Evolutionary conservation across 208 protist genomes (phyloP), one percentile per base, ranked within the genome.

Genomic region (Acanthamoeba healyi): DNA sequence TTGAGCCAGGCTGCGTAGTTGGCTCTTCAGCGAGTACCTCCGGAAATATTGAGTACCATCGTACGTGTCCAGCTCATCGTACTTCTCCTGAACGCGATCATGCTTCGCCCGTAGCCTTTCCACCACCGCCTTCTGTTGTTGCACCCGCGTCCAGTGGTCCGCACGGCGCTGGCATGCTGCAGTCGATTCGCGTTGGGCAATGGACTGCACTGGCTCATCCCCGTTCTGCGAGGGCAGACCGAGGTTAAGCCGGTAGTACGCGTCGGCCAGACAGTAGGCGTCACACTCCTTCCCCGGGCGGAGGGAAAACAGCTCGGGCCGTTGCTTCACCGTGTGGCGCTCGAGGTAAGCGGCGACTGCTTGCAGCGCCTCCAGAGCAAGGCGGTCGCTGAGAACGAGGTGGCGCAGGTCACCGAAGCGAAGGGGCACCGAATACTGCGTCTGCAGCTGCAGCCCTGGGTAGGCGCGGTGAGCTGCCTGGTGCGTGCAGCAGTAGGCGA

Each of bases 401-500:
- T 67, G 61, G 26, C 61, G 61, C 19, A 67, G 61, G 29, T 67
- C 61, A 32, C 61, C 26, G 61, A 36, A 67, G 61, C 29, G 26
- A 7, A 67, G 61, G 29, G 61, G 61, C 61, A 67, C 61, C 4
- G 61, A 67, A 67, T 26, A 67, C 26, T 26, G 29, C 6, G 19
- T 67, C 5, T 17, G 5, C 61, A 67, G 61, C 26, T 67, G 19
- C 26, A 67, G 61, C 61, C 9, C 26, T 32, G 61, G 29, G 29
- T 67, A 67, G 61, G 19, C 4, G 19, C 4, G 61, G 61, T 67
- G 26, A 9, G 61, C 61, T 32, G 29, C 61, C 19, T 22, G 61
- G 29, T 67, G 61, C 61, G 61, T 67, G 61, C 61, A 67, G 61
- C 61, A 67, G 17, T 67, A 67, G 5, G 61, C 29, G 61, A 67